phyloP scores from a whole-genome alignment of 805 yeast genomes.

The Metschnikowia borealis region DNA sequence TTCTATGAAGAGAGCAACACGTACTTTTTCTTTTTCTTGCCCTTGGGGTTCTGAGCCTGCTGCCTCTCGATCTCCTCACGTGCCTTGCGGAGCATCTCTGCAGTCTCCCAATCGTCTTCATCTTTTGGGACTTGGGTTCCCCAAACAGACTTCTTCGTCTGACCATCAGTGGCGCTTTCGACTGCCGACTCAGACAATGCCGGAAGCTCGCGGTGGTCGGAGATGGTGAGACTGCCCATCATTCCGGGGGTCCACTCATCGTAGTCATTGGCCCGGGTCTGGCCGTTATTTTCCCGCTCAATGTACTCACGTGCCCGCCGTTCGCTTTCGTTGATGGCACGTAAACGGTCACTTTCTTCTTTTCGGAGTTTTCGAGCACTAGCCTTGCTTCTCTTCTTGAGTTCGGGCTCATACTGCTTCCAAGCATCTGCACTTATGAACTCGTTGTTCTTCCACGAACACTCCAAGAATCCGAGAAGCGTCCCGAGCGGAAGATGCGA shows the following conservation, averaged over 20 bases:
- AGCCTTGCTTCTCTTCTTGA: conserved; percentile 52
- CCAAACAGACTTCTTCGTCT: conserved; percentile 55
- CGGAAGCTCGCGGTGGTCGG: conserved; percentile 37
- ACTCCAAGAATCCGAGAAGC: conserved; percentile 75
- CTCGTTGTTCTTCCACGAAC: conserved; percentile 63
- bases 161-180: not conserved
- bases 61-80: conserved; percentile 41
- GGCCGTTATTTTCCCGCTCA: conserved; percentile 52
- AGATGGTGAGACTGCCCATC: conserved; percentile 34
- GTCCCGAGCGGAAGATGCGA: conserved; percentile 84
- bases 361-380: conserved; percentile 45
- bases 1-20: conserved; percentile 27
- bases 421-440: conserved; percentile 30
- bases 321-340: conserved; percentile 58
- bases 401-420: conserved; percentile 49
- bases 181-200: conserved; percentile 20
- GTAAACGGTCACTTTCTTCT: conserved; percentile 58
- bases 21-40: conserved; percentile 44
- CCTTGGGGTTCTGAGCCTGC: conserved; percentile 18
- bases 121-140: conserved; percentile 56
- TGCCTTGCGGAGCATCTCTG: conserved; percentile 50
- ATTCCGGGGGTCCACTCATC: conserved; percentile 18
- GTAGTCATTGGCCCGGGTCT: conserved; percentile 16
- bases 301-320: conserved; percentile 55
- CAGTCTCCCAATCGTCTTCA: conserved; percentile 47